Conservation (phyloP, 768 basidiomycete genomes). For the Pulveroboletus sp. region DNA sequence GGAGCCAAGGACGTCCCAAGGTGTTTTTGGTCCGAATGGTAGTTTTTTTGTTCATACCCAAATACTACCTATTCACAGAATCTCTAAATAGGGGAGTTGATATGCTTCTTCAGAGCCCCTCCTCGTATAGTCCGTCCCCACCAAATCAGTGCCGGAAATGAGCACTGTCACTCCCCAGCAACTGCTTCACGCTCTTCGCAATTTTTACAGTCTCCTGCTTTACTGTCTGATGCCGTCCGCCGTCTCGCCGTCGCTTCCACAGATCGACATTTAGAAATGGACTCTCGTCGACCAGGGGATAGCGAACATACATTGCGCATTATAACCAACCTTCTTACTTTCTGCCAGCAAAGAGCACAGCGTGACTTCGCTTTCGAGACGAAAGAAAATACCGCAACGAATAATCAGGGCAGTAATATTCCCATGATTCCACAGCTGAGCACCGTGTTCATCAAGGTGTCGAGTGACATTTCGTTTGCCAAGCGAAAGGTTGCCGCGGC, state of each 20-base stretch:
- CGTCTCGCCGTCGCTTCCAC: constrained; percentile 60
- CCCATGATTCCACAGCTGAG: constrained; percentile 45
- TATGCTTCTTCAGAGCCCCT: constrained; percentile 82
- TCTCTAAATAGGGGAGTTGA: constrained; percentile 64
- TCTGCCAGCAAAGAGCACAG: constrained; percentile 44
- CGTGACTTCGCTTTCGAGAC: constrained; percentile 41
- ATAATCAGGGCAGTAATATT: constrained; percentile 17
- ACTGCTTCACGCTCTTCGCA: constrained; percentile 25
- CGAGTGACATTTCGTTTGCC: constrained; percentile 46
- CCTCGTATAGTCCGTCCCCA: constrained; percentile 66
- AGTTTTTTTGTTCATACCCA: constrained; percentile 9
- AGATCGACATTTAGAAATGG: constrained; percentile 45
- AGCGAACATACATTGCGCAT: constrained; percentile 64
- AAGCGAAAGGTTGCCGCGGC: constrained; percentile 56
- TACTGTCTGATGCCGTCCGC: constrained; percentile 72
- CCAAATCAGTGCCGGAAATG: constrained; percentile 34
- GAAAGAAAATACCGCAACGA: constrained; percentile 30
- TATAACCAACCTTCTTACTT: constrained; percentile 73
- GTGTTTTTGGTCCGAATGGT: constrained; percentile 89
- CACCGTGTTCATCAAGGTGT: constrained; percentile 55
- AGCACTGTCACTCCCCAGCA: constrained; percentile 48
- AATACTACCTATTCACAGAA: constrained; percentile 2
- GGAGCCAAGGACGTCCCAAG: constrained; percentile 84
- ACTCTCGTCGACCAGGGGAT: constrained; percentile 46
- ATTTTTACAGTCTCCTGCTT: constrained; percentile 59